These are phyloP conservation scores for Paraphaeosphaeria minitans DNA, from an alignment of 2,329 filamentous ascomycete species.

Conservation along the genomic window DNA sequence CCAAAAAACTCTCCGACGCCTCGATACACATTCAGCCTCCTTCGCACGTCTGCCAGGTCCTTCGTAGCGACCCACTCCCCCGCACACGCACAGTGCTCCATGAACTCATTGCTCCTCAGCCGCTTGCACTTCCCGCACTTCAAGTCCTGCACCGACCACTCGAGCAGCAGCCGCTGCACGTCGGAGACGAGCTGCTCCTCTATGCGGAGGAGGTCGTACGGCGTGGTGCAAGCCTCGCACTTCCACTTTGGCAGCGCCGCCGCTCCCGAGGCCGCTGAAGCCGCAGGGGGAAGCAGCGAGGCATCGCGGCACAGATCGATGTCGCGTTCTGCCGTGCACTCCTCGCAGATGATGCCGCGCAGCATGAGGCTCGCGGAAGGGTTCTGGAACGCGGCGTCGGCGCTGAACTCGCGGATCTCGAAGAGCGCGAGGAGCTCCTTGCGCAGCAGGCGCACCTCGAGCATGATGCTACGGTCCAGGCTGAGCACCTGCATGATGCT, in stretches of 20 bases:
- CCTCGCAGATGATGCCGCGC: constrained; percentile 79
- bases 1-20: constrained; percentile 80
- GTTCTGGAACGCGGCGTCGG: constrained; percentile 85
- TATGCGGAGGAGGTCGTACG: constrained; percentile 77
- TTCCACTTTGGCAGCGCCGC: constrained; percentile 69
- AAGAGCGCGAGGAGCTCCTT: constrained; percentile 90
- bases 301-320: constrained; percentile 92
- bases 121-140: constrained; percentile 74
- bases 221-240: constrained; percentile 75
- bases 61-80: constrained; percentile 81
- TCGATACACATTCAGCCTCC: constrained; percentile 70
- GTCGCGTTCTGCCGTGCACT: constrained; percentile 87
- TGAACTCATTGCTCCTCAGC: constrained; percentile 85
- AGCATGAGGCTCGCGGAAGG: constrained; percentile 77
- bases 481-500: constrained; percentile 88
- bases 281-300: constrained; percentile 70
- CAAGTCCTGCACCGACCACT: constrained; percentile 89
- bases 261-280: constrained; percentile 46
- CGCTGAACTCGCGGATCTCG: constrained; percentile 91
- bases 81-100: constrained; percentile 94
- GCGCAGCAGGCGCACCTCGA: constrained; percentile 85
- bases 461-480: constrained; percentile 85
- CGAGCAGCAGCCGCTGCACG: constrained; percentile 74
- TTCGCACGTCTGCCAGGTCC: constrained; percentile 68
- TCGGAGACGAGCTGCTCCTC: constrained; percentile 82